Evolutionary conservation across 2,329 filamentous ascomycete genomes (phyloP).

Genomic region (Monilinia fructigena): DNA sequence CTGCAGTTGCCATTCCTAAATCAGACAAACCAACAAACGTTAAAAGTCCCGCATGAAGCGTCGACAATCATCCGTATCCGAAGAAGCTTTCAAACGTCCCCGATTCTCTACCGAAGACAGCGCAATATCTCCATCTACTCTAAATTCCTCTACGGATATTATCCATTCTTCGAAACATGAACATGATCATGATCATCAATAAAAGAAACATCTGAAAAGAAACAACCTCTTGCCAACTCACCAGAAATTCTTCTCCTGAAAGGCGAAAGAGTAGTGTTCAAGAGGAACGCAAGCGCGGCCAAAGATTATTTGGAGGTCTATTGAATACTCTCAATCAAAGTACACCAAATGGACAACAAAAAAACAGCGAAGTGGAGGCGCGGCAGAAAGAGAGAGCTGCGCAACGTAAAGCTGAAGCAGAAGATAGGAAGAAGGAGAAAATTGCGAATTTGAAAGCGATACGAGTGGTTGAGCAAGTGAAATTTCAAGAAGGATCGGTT

Average conservation of each 20-base stretch:
- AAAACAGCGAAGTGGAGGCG: constrained; percentile 78
- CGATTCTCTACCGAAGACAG: constrained; percentile 44
- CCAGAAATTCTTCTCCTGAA: constrained; percentile 28
- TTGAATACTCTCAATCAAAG: constrained; percentile 63
- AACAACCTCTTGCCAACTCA: constrained; percentile 6
- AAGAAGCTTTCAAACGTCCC: constrained; percentile 53
- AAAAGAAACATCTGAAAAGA: constrained; percentile 18
- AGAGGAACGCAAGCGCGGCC: constrained; percentile 82
- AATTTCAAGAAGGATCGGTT: constrained; percentile 76
- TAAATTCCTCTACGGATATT: constrained; percentile 35
- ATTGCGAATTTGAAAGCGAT: constrained; percentile 59
- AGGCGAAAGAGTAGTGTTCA: constrained; percentile 49
- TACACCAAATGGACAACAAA: constrained; percentile 60
- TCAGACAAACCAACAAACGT: constrained; percentile 23
- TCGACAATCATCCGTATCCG: constrained; percentile 52
- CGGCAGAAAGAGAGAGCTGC: constrained; percentile 75
- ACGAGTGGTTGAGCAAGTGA: constrained; percentile 67
- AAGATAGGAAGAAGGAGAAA: constrained; percentile 64
- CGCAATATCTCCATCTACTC: constrained; percentile 32
- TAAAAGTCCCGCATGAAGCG: constrained; percentile 39
- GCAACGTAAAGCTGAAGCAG: constrained; percentile 69
- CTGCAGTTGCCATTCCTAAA: constrained; percentile 41
- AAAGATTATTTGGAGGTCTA: constrained; percentile 80
- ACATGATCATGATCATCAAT: constrained; percentile 22
- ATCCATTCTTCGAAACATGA: constrained; percentile 24